Evolutionary conservation across 805 yeast genomes (phyloP), one percentile per base, ranked within the genome.

Genomic region (Spathaspora sp.): DNA sequence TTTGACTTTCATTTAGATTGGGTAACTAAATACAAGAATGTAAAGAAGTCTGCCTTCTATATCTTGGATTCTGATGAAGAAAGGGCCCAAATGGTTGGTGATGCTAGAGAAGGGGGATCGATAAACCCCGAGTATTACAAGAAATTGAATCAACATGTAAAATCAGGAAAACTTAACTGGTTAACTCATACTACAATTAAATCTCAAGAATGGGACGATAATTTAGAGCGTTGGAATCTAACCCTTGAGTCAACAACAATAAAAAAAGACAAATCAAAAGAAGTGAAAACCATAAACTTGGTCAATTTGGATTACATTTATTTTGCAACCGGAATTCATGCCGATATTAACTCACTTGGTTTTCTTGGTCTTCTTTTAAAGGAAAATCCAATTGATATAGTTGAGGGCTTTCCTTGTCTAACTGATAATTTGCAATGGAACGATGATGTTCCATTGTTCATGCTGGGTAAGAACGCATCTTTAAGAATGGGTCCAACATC

Each of bases 1-100:
- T 76, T 76, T 60, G 80, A 76, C 52, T 75, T 76, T 54, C 78
- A 74, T 53, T 60, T 76, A 46, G 79, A 76, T 50, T 76, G 80
- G 80, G 79, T 76, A 16, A 73, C 79, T n/a, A 76, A 76, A 54
- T 76, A 74, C 58, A 70, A 71, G 52, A 76, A 75, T 51, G 73
- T 70, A 23, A 70, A 73, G 59, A 75, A 74, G 52, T 69, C 77
- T 1, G 69, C 76, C 1, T 72, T 72, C 46, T 76, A 75, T 63
- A 69, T 73, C 56, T 61, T 62, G 49, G 78, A 75, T 44, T 66
- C 75, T 0, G 79, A 76, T 49, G 67, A 70, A 43, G 79, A 75
- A 49, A 57, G 78, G 28, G 59, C 56, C 16, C 61, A 75, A 14
- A 72, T 73, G 71, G 72, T 75, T 44, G 59, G 63, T 17, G 69